These are phyloP conservation scores for Ambrosia artemisiifolia DNA, from an alignment of 129 eudicot genomes.

Conservation along the genomic window DNA sequence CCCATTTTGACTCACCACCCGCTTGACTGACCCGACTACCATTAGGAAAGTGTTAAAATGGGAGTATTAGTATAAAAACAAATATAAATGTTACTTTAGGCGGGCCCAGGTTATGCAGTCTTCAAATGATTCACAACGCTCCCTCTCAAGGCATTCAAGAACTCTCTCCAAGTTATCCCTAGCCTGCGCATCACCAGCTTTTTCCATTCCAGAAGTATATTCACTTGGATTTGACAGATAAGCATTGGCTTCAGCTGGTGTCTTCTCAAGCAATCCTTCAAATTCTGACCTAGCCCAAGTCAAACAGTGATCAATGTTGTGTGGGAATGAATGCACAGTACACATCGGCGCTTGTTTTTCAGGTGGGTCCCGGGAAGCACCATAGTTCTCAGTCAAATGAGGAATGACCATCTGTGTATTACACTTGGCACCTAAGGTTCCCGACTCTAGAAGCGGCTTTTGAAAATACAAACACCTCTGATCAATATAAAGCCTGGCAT, in stretches of 20 bases:
- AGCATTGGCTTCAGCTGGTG: slow-evolving; percentile 90
- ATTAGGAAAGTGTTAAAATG: neutral
- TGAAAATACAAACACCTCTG: slow-evolving; percentile 91
- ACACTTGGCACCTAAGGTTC: slow-evolving; percentile 93
- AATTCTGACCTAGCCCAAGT: slow-evolving; percentile 97
- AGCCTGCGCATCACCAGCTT: slow-evolving; percentile 95
- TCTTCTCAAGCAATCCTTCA: slow-evolving; percentile 91
- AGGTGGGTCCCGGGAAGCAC: slow-evolving; percentile 96
- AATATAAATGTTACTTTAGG: slow-evolving; percentile 42
- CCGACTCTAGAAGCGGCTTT: slow-evolving; percentile 90
- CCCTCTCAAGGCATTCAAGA: slow-evolving; percentile 77
- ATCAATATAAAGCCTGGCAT: slow-evolving; percentile 87
- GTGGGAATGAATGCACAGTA: slow-evolving; percentile 92
- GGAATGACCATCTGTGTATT: slow-evolving; percentile 96
- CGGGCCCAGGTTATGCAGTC: slow-evolving; percentile 96
- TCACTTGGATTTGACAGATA: slow-evolving; percentile 65
- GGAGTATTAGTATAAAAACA: neutral
- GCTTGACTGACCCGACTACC: neutral
- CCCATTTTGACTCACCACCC: neutral
- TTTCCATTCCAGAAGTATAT: slow-evolving; percentile 54
- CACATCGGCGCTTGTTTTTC: slow-evolving; percentile 98
- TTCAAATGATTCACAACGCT: slow-evolving; percentile 66
- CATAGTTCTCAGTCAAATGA: slow-evolving; percentile 86
- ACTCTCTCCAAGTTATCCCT: slow-evolving; percentile 85
- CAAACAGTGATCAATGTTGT: slow-evolving; percentile 93